A percentile compares a stretch with the other conserved stretches of the same genome.
Evolutionary conservation across 768 basidiomycete genomes (phyloP).

Genomic region (Tulasnella sp.): DNA sequence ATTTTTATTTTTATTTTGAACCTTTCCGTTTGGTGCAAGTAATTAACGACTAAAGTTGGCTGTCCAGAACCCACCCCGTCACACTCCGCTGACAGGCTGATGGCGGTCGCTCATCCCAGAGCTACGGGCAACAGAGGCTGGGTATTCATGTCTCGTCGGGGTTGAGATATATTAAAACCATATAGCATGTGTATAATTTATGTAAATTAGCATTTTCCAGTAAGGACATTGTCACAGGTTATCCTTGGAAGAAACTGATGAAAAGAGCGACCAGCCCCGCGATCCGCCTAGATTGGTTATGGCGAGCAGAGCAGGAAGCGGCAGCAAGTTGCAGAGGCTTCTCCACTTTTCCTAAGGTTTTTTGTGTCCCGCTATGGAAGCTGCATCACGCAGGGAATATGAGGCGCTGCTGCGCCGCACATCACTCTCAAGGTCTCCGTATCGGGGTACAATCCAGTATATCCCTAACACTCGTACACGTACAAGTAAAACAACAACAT

Average conservation of each 20-base stretch:
- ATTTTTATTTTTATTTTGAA: neutral
- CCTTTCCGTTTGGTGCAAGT: neutral
- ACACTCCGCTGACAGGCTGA: neutral
- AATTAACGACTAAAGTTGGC: neutral
- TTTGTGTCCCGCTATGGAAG: neutral
- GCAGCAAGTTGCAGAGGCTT: neutral
- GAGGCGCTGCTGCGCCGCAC: neutral
- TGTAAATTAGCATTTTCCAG: neutral
- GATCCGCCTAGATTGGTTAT: neutral
- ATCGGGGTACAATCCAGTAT: neutral
- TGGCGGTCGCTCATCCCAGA: neutral
- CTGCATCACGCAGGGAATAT: neutral
- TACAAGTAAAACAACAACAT: neutral
- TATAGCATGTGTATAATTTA: neutral
- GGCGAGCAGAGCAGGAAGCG: neutral
- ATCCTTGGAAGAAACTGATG: neutral
- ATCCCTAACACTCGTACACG: neutral
- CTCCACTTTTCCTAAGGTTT: no score
- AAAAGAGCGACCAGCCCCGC: neutral
- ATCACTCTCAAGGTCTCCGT: neutral
- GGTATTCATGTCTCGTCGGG: neutral
- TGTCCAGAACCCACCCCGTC: neutral
- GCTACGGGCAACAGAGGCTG: neutral
- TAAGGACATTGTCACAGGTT: neutral
- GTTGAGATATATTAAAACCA: neutral